These are phyloP conservation scores for Arthromyces matolae DNA, from an alignment of 768 basidiomycete genomes.

Conservation along the genomic window DNA sequence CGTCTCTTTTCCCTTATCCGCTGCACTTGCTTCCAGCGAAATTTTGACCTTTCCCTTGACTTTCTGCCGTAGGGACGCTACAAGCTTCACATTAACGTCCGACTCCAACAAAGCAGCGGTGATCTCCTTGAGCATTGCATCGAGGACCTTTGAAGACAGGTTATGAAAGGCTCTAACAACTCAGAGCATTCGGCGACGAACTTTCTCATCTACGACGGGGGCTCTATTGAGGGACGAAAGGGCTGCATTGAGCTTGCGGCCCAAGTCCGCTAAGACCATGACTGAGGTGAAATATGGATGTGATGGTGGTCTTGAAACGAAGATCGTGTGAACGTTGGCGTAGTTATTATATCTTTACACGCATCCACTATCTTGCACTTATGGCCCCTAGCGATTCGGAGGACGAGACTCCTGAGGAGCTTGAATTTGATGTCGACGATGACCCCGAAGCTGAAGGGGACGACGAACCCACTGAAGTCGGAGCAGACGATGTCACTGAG, in stretches of 20 bases:
- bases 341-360: too few relatives aligned
- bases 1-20: constrained; percentile 72
- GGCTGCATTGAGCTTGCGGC: constrained; percentile 89
- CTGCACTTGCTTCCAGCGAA: constrained; percentile 56
- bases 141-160: constrained; percentile 68
- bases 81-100: constrained; percentile 98
- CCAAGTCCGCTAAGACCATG: constrained; percentile 97
- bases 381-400: constrained; percentile 63
- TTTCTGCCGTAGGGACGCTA: constrained; percentile 79
- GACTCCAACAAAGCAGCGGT: constrained; percentile 91
- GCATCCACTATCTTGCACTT: constrained; percentile 4
- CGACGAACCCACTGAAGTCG: constrained; percentile 41
- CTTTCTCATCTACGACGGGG: constrained; percentile 90
- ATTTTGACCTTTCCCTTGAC: constrained; percentile 90
- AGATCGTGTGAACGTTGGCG: constrained; percentile 20
- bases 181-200: constrained; percentile 26
- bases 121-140: constrained; percentile 92
- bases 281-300: constrained; percentile 21
- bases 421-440: constrained; percentile 52
- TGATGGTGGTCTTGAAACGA: constrained; percentile 13
- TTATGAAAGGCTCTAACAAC: constrained; percentile 7
- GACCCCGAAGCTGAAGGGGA: constrained; percentile 49
- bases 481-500: constrained; percentile 59
- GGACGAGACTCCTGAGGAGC: constrained; percentile 57
- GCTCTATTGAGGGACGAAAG: constrained; percentile 85